These are phyloP conservation scores for Populus hybrid DNA, from an alignment of 441 rosid species.

Conservation along the genomic window DNA sequence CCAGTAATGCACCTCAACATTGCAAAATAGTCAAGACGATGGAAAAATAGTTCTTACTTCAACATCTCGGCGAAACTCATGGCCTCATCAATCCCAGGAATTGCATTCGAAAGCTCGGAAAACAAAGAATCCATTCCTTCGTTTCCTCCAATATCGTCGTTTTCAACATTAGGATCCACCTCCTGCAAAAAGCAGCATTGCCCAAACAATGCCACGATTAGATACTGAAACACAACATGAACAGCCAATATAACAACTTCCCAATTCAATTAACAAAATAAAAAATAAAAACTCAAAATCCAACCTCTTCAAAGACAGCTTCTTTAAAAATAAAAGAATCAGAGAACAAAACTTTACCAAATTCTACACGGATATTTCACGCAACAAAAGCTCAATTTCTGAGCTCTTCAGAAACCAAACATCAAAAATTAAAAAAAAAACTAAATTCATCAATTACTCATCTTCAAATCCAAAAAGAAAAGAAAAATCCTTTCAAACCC, in stretches of 20 bases:
- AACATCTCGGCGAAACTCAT: constrained; percentile 99
- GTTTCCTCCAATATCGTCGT: constrained; percentile 57
- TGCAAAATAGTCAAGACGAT: constrained; percentile 14
- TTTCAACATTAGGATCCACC: constrained; percentile 97
- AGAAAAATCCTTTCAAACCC: neutral
- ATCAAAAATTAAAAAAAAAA: constrained; percentile 11
- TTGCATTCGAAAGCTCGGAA: constrained; percentile 91
- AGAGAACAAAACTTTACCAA: too few relatives aligned
- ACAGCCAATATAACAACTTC: neutral
- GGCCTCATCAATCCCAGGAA: constrained; percentile 98
- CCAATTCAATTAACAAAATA: neutral
- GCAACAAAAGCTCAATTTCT: neutral
- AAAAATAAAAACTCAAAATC: neutral
- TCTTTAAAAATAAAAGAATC: neutral
- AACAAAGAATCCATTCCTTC: constrained; percentile 93
- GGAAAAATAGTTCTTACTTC: constrained; percentile 54
- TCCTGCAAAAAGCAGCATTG: constrained; percentile 49
- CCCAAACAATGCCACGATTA: constrained; percentile 13
- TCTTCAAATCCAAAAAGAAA: neutral
- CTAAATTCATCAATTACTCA: neutral
- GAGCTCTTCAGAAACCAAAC: neutral
- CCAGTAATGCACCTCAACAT: constrained; percentile 3
- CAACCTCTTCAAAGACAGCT: neutral
- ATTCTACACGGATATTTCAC: too few relatives aligned
- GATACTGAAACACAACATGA: neutral